Conservation (phyloP, 306 rosid genomes). For the Begonia masoniana region DNA sequence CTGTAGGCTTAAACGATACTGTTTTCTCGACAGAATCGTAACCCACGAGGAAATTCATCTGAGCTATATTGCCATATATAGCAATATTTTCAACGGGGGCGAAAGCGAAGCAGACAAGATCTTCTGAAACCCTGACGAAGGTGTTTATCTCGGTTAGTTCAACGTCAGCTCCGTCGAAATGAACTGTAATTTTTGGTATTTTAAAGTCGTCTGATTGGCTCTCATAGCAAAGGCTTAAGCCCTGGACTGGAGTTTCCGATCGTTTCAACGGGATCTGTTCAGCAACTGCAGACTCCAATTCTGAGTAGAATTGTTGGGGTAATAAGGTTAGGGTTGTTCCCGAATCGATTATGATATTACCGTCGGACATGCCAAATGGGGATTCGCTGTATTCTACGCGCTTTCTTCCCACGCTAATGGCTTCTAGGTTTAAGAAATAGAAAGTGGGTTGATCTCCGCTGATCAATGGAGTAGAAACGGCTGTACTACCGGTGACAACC, state of each 20-base stretch:
- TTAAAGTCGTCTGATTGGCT: neutral
- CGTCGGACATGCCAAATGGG: neutral
- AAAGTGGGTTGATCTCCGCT: neutral
- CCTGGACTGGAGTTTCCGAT: neutral
- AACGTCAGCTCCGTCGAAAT: conserved; percentile 13
- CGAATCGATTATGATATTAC: conserved; percentile 24
- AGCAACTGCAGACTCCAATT: conserved; percentile 5
- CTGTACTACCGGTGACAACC: conserved; percentile 11
- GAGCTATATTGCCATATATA: conserved; percentile 44
- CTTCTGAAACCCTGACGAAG: conserved; percentile 12
- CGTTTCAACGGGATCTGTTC: neutral
- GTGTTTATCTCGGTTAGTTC: neutral
- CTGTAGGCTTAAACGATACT: conserved; percentile 30
- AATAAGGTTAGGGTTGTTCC: conserved; percentile 21
- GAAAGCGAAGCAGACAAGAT: conserved; percentile 34
- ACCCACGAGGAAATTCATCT: conserved; percentile 34
- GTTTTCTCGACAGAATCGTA: conserved; percentile 21
- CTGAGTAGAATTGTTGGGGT: neutral
- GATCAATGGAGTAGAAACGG: conserved; percentile 19
- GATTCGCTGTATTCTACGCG: neutral
- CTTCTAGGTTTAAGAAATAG: conserved; percentile 17
- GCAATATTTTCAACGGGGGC: rapidly evolving
- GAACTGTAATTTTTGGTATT: conserved; percentile 4
- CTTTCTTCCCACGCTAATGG: conserved; percentile 9
- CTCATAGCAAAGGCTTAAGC: conserved; percentile 12